A percentile compares a stretch with the other conserved stretches of the same genome.
These are phyloP conservation scores for Tuber melanosporum DNA, from an alignment of 495 filamentous ascomycete species.

Conservation along the genomic window DNA sequence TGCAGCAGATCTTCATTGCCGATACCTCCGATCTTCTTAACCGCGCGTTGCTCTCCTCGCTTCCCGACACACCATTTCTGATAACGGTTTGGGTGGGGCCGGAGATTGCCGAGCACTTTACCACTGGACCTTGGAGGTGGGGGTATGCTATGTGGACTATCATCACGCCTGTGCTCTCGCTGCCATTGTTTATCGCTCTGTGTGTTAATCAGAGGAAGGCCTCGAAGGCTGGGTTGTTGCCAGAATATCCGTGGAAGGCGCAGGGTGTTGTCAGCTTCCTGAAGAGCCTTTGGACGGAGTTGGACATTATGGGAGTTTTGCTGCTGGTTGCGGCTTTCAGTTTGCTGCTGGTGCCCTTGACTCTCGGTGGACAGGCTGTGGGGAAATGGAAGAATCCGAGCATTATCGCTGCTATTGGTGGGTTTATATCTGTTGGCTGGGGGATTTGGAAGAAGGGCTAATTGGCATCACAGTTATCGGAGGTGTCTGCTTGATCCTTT, in stretches of 20 bases:
- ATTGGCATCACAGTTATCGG: constrained; percentile 47
- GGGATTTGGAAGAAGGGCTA: no score
- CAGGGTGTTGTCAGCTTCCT: constrained; percentile 41
- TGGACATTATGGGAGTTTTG: constrained; percentile 54
- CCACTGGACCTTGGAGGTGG: constrained; percentile 42
- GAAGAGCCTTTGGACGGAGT: constrained; percentile 50
- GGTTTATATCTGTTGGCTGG: background rate
- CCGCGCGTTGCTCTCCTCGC: constrained; percentile 54
- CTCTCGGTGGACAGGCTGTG: constrained; percentile 49
- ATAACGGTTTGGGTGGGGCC: constrained; percentile 60
- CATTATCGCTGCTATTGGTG: constrained; percentile 47
- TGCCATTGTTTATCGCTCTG: constrained; percentile 53
- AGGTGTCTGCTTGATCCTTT: constrained; percentile 49
- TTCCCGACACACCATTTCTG: constrained; percentile 58
- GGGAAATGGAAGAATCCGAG: constrained; percentile 52
- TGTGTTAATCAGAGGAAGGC: constrained; percentile 55
- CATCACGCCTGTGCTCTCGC: constrained; percentile 47
- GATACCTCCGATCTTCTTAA: constrained; percentile 64
- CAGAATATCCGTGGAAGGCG: constrained; percentile 44
- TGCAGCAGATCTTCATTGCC: constrained; percentile 66
- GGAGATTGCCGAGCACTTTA: constrained; percentile 46
- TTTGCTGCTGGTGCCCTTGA: constrained; percentile 57
- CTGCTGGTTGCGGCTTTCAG: constrained; percentile 54
- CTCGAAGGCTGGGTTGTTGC: constrained; percentile 49
- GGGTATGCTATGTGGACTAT: constrained; percentile 41